Conservation (phyloP, 116 monocot species). For the Dioscorea cayenensis region DNA sequence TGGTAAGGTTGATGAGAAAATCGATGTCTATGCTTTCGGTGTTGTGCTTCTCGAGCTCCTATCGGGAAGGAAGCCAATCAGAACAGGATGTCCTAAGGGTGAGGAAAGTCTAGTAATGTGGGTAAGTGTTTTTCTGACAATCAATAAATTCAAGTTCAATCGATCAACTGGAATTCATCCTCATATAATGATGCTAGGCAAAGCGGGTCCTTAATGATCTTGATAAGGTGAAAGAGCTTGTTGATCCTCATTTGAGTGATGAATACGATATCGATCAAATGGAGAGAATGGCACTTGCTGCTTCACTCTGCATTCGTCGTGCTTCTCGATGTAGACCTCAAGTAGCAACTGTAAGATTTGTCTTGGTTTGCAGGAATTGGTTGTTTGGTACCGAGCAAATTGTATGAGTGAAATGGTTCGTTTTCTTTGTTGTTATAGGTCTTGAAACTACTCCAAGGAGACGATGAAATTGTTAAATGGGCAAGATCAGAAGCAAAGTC, state of each 20-base stretch:
- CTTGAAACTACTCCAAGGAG: constrained; percentile 70
- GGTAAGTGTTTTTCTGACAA: constrained; percentile 39
- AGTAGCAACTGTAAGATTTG: constrained; percentile 34
- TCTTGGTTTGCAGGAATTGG: no score
- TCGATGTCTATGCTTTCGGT: constrained; percentile 91
- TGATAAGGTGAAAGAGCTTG: constrained; percentile 34
- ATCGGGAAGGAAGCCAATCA: constrained; percentile 69
- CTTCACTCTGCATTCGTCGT: constrained; percentile 51
- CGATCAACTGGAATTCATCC: neutral
- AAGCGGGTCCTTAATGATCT: constrained; percentile 30
- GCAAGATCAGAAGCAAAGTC: constrained; percentile 32
- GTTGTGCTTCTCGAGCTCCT: constrained; percentile 92
- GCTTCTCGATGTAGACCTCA: constrained; percentile 36
- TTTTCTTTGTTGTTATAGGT: constrained; percentile 25
- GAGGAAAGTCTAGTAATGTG: constrained; percentile 82
- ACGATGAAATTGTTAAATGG: constrained; percentile 42
- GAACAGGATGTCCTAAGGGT: constrained; percentile 41
- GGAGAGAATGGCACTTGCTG: constrained; percentile 55
- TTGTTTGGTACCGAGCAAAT: no score
- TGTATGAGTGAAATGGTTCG: neutral
- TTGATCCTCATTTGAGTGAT: constrained; percentile 46
- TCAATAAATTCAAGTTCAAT: neutral
- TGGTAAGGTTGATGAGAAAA: constrained; percentile 75
- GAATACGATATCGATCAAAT: constrained; percentile 27
- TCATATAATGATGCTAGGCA: constrained; percentile 26